Evolutionary conservation across 1,139 yeast species (phyloP), one percentile per base, ranked within the genome.

Genomic region (Pneumocystis canis): DNA sequence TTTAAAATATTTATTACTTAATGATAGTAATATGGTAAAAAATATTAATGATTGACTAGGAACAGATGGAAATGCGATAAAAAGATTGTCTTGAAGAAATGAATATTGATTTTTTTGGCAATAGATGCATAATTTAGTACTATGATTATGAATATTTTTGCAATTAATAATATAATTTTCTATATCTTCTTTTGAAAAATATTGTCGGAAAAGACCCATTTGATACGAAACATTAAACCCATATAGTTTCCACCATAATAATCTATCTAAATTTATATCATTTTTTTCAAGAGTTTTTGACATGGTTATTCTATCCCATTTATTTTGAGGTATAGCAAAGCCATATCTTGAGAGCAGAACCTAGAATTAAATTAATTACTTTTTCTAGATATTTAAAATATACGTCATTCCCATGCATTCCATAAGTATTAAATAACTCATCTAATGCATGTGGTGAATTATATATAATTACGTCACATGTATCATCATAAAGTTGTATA

Each of bases 351-450:
- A 83, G 18, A 89, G 73, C 56, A 89, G 75, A 59, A 82, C 14
- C 54, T 47, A 47, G 4, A 35, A 14, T 3, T 39, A 20, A 41
- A 25, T 25, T 25, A 25, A 25, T 28, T 47, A 47, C 9, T 47
- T 47, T 47, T 25, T 20, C 9, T 5, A 41, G 20, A 11, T 11
- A 14, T 9, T 25, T 47, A 47, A 47, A 20, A 16, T 47, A 25
- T 47, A 47, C 79, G 0, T 87, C 79, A 68, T 87, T 87, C 18
- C 85, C 76, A 58, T 84, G 76, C 58, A 84, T 84, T 0, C 96
- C 96, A 69, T 87, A 88, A 0, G 92, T 83, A 72, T 87, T 87
- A 76, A 83, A 85, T 14, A 89, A 72, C 70, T 89, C 95, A 18
- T 76, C 71, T n/a, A 80, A 80, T 33, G 75, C 28, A 81, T 69